phyloP scores from a whole-genome alignment of 805 yeast genomes.

The Sugiyamaella boreocaroliniensis region DNA sequence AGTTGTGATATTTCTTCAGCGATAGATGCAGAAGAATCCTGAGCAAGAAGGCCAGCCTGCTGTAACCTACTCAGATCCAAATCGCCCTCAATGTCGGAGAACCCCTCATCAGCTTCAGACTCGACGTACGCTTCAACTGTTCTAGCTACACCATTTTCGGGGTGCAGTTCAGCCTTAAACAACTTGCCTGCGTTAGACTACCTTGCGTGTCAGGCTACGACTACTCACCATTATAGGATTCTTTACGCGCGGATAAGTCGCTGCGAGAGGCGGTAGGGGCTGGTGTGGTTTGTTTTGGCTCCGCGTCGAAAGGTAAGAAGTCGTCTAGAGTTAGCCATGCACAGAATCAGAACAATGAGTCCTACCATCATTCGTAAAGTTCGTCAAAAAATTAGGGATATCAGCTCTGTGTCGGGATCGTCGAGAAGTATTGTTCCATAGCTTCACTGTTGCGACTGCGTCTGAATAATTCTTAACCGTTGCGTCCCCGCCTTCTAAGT shows the following conservation, averaged over 20 bases:
- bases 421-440: constrained; percentile 1
- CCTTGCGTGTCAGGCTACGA: too few relatives aligned
- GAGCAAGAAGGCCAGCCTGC: neutral
- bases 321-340: neutral
- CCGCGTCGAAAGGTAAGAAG: too few relatives aligned
- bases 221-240: too few relatives aligned
- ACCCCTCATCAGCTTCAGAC: constrained; percentile 11
- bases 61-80: constrained; percentile 6
- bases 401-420: neutral
- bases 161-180: too few relatives aligned
- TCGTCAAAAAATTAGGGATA: neutral
- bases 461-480: constrained; percentile 12
- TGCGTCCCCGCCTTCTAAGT: constrained; percentile 8
- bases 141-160: neutral
- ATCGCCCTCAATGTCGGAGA: constrained; percentile 17
- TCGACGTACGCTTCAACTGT: neutral
- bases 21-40: neutral
- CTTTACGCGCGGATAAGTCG: too few relatives aligned
- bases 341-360: neutral
- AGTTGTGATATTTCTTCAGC: neutral
- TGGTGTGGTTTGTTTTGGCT: too few relatives aligned
- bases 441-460: neutral
- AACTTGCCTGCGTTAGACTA: too few relatives aligned
- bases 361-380: neutral
- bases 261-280: too few relatives aligned